These are phyloP conservation scores for Lizonia empirigonia DNA, from an alignment of 2,329 filamentous ascomycete genomes.

Conservation along the genomic window DNA sequence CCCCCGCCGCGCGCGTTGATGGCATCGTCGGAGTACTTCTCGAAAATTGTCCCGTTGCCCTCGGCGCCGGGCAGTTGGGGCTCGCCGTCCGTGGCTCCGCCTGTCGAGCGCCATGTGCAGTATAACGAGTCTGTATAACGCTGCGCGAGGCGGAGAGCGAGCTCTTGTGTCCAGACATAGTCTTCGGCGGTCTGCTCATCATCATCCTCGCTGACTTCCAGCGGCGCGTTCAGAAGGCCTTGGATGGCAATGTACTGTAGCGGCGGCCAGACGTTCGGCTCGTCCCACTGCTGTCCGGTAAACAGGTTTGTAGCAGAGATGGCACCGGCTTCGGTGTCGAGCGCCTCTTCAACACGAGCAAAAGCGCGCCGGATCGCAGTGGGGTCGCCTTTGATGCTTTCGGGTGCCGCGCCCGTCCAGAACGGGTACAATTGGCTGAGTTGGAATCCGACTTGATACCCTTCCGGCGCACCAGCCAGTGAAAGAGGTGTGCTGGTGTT, in stretches of 20 bases:
- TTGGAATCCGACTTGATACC: slow-evolving; percentile 63
- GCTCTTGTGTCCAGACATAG: slow-evolving; percentile 59
- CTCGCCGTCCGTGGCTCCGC: slow-evolving; percentile 59
- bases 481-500: slow-evolving; percentile 50
- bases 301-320: slow-evolving; percentile 66
- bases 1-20: slow-evolving; percentile 67
- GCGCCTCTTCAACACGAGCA: slow-evolving; percentile 58
- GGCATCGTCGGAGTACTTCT: slow-evolving; percentile 68
- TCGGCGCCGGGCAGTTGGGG: slow-evolving; percentile 43
- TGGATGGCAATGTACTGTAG: slow-evolving; percentile 68
- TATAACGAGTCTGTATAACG: slow-evolving; percentile 71
- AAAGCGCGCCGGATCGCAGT: slow-evolving; percentile 62
- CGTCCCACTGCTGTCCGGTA: slow-evolving; percentile 71
- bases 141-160: slow-evolving; percentile 66
- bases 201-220: slow-evolving; percentile 61
- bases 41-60: slow-evolving; percentile 69
- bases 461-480: slow-evolving; percentile 56
- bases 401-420: slow-evolving; percentile 69
- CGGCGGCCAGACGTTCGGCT: slow-evolving; percentile 73
- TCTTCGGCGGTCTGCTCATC: slow-evolving; percentile 47
- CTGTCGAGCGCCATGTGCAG: slow-evolving; percentile 72
- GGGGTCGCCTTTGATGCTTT: slow-evolving; percentile 63
- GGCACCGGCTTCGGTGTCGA: slow-evolving; percentile 60
- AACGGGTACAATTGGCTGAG: slow-evolving; percentile 70
- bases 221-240: slow-evolving; percentile 64